phyloP scores from a whole-genome alignment of 2,329 filamentous ascomycete species.

The Bimuria novae-zelandiae region DNA sequence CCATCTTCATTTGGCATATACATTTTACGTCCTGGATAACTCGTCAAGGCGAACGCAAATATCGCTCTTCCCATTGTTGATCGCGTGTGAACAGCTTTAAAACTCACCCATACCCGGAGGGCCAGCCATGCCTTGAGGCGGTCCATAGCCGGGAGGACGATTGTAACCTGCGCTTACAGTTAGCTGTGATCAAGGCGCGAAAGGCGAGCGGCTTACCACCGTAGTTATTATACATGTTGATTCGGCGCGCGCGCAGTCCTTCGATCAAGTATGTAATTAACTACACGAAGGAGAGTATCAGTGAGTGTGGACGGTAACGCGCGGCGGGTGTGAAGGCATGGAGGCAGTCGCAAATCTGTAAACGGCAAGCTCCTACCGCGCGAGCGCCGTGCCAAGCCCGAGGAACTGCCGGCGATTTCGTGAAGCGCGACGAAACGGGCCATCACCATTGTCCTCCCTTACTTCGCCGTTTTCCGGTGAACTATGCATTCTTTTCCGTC shows the following conservation, averaged over 20 bases:
- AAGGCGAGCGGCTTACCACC: constrained; percentile 27
- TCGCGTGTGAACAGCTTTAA: not conserved
- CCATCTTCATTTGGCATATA: no score
- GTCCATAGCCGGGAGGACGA: constrained; percentile 72
- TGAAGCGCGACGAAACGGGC: constrained; percentile 19
- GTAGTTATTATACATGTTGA: constrained; percentile 45
- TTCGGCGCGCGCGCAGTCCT: constrained; percentile 4
- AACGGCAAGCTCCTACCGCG: constrained; percentile 21
- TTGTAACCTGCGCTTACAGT: constrained; percentile 66
- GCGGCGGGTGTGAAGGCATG: not conserved
- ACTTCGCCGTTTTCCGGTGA: not conserved
- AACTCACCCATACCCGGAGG: constrained; percentile 82
- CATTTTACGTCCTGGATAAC: no score
- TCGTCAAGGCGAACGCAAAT: no score
- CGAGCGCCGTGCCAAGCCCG: constrained; percentile 3
- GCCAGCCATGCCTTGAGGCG: constrained; percentile 74
- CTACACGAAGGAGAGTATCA: not conserved
- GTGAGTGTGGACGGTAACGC: not conserved
- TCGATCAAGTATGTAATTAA: not conserved
- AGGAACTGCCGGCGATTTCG: constrained; percentile 29
- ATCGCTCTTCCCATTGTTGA: no score
- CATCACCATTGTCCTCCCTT: not conserved
- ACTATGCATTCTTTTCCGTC: not conserved
- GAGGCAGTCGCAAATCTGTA: constrained; percentile 15
- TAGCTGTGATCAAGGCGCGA: constrained; percentile 23